Percentiles rank a stretch among this genome's conserved stretches.
Conservation (phyloP, 2,329 filamentous ascomycete species). For the Pseudogymnoascus sp. region DNA sequence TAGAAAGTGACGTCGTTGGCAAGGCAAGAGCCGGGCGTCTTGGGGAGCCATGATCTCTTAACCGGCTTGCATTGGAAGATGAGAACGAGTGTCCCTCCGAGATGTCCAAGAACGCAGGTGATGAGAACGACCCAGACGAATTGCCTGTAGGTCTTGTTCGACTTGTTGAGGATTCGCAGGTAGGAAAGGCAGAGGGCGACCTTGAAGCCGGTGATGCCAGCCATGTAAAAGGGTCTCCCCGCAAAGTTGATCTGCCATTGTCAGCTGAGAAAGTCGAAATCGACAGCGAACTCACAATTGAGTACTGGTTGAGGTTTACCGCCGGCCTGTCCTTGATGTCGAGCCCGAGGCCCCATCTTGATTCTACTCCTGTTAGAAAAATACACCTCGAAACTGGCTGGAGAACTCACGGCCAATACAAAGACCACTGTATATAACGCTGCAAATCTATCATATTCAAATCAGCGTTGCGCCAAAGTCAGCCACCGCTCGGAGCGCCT, state of each 20-base stretch:
- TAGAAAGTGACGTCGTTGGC: slow-evolving; percentile 31
- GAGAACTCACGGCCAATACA: slow-evolving; percentile 41
- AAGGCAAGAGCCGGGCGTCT: slow-evolving; percentile 28
- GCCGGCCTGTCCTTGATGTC: slow-evolving; percentile 37
- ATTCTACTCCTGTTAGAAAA: slow-evolving; percentile 32
- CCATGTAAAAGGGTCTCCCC: slow-evolving; percentile 46
- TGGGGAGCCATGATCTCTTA: slow-evolving; percentile 27
- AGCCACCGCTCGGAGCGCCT: slow-evolving; percentile 22
- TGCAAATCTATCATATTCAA: slow-evolving; percentile 10
- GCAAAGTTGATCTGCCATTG: slow-evolving; percentile 39
- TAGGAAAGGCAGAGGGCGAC: slow-evolving; percentile 46
- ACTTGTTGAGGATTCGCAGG: slow-evolving; percentile 42
- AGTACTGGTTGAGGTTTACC: slow-evolving; percentile 38
- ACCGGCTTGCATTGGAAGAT: slow-evolving; percentile 43
- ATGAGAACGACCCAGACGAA: slow-evolving; percentile 41
- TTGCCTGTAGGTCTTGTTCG: slow-evolving; percentile 36
- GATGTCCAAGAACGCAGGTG: slow-evolving; percentile 30
- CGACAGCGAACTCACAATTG: slow-evolving; percentile 24
- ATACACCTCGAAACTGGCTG: background rate
- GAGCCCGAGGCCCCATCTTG: slow-evolving; percentile 45
- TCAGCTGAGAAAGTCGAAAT: background rate
- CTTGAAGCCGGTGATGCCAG: slow-evolving; percentile 50
- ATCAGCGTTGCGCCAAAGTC: background rate
- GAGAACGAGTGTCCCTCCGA: slow-evolving; percentile 42
- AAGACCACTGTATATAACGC: slow-evolving; percentile 40